Percentiles rank a stretch among this genome's conserved stretches.
Evolutionary conservation across 257 asterid genomes (phyloP).

Genomic region (Datura wrightii): DNA sequence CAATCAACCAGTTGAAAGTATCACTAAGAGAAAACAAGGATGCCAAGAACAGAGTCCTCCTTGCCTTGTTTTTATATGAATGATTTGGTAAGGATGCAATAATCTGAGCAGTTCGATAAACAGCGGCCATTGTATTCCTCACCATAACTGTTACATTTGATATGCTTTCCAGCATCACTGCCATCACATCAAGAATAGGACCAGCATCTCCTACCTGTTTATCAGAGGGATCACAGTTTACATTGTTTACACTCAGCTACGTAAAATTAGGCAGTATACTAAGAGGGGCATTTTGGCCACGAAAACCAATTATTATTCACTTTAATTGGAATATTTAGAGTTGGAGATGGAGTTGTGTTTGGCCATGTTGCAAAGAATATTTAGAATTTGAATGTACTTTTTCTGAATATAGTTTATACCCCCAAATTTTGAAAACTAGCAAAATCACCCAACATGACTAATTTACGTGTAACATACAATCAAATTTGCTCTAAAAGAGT

Average conservation of each 20-base stretch:
- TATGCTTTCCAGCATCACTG: slow-evolving; percentile 79
- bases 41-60: slow-evolving; percentile 35
- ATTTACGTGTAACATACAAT: too few relatives aligned
- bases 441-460: too few relatives aligned
- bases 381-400: too few relatives aligned
- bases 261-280: slow-evolving; percentile 29
- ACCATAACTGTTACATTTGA: slow-evolving; percentile 71
- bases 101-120: slow-evolving; percentile 69
- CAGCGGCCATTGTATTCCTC: slow-evolving; percentile 69
- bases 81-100: slow-evolving; percentile 67
- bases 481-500: too few relatives aligned
- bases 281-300: too few relatives aligned
- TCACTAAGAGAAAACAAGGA: slow-evolving; percentile 33
- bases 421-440: too few relatives aligned
- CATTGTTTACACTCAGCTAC: slow-evolving; percentile 31
- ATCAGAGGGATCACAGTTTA: slow-evolving; percentile 38
- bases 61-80: slow-evolving; percentile 64
- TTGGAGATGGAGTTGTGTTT: too few relatives aligned
- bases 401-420: too few relatives aligned
- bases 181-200: slow-evolving; percentile 80
- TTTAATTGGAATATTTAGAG: too few relatives aligned
- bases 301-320: too few relatives aligned
- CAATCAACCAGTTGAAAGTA: slow-evolving; percentile 30
- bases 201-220: slow-evolving; percentile 79
- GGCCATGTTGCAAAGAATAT: too few relatives aligned